These are phyloP conservation scores for Phylloporus rhodoxanthus DNA, from an alignment of 768 basidiomycete genomes.

Conservation along the genomic window DNA sequence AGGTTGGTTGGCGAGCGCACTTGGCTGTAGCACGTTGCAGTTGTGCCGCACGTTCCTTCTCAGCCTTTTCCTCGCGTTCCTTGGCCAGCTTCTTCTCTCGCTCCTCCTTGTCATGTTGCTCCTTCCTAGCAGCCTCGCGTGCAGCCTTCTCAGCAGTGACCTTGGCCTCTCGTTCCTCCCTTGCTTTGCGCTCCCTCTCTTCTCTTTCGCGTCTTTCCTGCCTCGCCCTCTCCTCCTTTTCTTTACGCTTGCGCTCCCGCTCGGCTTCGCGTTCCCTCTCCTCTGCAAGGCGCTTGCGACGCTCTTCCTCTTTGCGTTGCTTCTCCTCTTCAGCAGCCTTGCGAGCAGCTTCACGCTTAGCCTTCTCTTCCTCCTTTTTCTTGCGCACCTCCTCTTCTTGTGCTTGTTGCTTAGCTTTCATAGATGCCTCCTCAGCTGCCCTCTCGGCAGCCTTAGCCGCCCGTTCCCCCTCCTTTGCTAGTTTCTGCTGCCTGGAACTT, in stretches of 20 bases:
- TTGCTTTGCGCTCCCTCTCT: constrained; percentile 57
- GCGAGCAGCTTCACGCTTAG: constrained; percentile 65
- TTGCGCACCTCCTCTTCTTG: constrained; percentile 77
- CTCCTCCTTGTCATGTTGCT: constrained; percentile 56
- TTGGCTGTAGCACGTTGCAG: constrained; percentile 48
- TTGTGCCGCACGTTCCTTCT: constrained; percentile 41
- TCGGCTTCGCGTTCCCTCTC: constrained; percentile 78
- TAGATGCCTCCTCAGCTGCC: constrained; percentile 78
- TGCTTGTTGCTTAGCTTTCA: constrained; percentile 68
- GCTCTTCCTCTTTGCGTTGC: constrained; percentile 77
- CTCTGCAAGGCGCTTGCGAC: constrained; percentile 66
- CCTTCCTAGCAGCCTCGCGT: constrained; percentile 34
- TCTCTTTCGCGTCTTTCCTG: constrained; percentile 50
- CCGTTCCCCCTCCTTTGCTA: constrained; percentile 87
- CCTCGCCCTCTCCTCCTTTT: constrained; percentile 61
- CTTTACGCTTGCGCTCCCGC: constrained; percentile 65
- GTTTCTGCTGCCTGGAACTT: constrained; percentile 72
- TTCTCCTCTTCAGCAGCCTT: constrained; percentile 81
- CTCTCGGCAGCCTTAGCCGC: constrained; percentile 79
- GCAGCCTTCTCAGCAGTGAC: constrained; percentile 44
- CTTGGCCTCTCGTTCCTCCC: constrained; percentile 61
- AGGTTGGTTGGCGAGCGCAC: constrained; percentile 44
- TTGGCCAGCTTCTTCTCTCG: constrained; percentile 60
- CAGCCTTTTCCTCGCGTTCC: constrained; percentile 56
- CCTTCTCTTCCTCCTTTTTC: constrained; percentile 84